These are phyloP conservation scores for Pestalotiopsis fici DNA, from an alignment of 2,329 filamentous ascomycete genomes.

Conservation along the genomic window DNA sequence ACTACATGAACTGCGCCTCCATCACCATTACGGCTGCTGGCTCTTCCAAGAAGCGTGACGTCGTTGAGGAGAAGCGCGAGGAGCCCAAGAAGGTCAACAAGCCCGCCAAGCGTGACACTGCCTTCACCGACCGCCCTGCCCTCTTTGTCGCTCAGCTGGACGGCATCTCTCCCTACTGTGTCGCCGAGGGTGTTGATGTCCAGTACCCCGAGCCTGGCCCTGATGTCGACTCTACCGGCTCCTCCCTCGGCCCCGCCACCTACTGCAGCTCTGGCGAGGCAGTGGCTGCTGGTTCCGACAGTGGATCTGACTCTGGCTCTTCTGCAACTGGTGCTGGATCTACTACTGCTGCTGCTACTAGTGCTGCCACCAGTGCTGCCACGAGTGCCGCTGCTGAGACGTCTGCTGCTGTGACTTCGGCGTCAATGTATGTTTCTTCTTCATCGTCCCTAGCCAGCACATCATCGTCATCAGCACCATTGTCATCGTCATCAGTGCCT, in stretches of 20 bases:
- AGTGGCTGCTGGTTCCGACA: slow-evolving; percentile 27
- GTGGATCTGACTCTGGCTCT: slow-evolving; percentile 29
- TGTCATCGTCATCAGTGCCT: not conserved
- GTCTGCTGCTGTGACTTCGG: slow-evolving; percentile 11
- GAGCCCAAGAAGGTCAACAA: slow-evolving; percentile 19
- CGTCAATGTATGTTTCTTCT: slow-evolving; percentile 20
- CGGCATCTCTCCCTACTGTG: slow-evolving; percentile 53
- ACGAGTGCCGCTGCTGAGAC: not conserved
- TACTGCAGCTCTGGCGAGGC: slow-evolving; percentile 28
- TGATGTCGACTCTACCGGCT: slow-evolving; percentile 43
- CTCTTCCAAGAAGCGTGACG: slow-evolving; percentile 28
- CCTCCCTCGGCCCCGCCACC: slow-evolving; percentile 32
- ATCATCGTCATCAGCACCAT: not conserved
- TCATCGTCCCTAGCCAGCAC: slow-evolving; percentile 8
- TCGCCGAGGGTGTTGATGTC: slow-evolving; percentile 60
- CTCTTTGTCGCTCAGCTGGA: slow-evolving; percentile 73
- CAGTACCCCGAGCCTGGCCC: slow-evolving; percentile 67
- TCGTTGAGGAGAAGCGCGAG: slow-evolving; percentile 23
- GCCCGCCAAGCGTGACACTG: slow-evolving; percentile 25
- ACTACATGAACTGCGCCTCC: slow-evolving; percentile 84
- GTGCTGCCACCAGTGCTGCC: not conserved
- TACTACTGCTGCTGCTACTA: slow-evolving; percentile 9
- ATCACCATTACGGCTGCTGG: slow-evolving; percentile 66
- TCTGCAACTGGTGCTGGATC: slow-evolving; percentile 21
- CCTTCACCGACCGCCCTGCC: slow-evolving; percentile 60